These are phyloP conservation scores for Juncus effusus DNA, from an alignment of 176 grass and related monocot genomes.

Conservation along the genomic window DNA sequence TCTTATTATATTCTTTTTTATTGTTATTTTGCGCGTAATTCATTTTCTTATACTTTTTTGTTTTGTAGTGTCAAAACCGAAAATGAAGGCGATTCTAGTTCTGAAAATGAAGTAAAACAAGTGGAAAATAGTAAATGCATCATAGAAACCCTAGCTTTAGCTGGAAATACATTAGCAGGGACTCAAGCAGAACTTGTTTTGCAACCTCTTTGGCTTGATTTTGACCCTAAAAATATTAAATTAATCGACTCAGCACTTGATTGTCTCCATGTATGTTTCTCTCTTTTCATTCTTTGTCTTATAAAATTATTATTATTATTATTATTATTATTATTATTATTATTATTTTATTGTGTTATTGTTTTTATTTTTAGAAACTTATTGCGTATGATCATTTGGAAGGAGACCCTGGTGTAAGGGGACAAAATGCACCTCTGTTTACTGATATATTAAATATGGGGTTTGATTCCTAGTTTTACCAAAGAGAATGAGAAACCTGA, in stretches of 20 bases:
- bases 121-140: slow-evolving; percentile 37
- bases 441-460: slow-evolving; percentile 88
- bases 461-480: slow-evolving; percentile 83
- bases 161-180: slow-evolving; percentile 69
- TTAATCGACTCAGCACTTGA: slow-evolving; percentile 92
- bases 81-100: slow-evolving; percentile 8
- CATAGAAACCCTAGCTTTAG: slow-evolving; percentile 69
- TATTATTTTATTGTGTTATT: slow-evolving; percentile 18
- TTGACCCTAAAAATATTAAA: slow-evolving; percentile 92
- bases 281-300: slow-evolving; percentile 29
- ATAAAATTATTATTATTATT: too few species aligned
- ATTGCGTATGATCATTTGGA: slow-evolving; percentile 99
- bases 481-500: slow-evolving; percentile 76
- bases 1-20: slow-evolving; percentile 10
- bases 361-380: slow-evolving; percentile 71
- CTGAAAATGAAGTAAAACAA: slow-evolving; percentile 17
- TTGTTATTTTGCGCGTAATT: too few species aligned
- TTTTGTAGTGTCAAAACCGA: slow-evolving; percentile 21
- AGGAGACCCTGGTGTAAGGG: slow-evolving; percentile 92
- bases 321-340: not conserved
- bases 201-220: slow-evolving; percentile 89
- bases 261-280: slow-evolving; percentile 77
- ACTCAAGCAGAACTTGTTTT: slow-evolving; percentile 87
- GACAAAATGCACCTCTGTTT: slow-evolving; percentile 84
- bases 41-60: too few species aligned